These are phyloP conservation scores for Arabidopsis thaliana DNA, from an alignment of 345 rosid species.

Conservation along the genomic window TAIR10.1 NC_003076.8:18841001-18841500, in stretches of 20 bases:
- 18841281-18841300: slow-evolving; percentile 70
- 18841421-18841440: slow-evolving; percentile 59
- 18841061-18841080: slow-evolving; percentile 55
- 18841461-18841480: slow-evolving; percentile 50
- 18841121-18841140: slow-evolving; percentile 56
- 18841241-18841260: slow-evolving; percentile 62
- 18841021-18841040: slow-evolving; percentile 54
- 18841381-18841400: slow-evolving; percentile 69
- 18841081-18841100: slow-evolving; percentile 63
- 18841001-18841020: slow-evolving; percentile 62
- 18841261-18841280: slow-evolving; percentile 60
- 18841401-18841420: slow-evolving; percentile 64
- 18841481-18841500: slow-evolving; percentile 79
- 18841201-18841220: slow-evolving; percentile 57
- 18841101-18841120: slow-evolving; percentile 70
- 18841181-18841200: slow-evolving; percentile 74
- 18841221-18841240: slow-evolving; percentile 59
- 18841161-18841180: slow-evolving; percentile 54
- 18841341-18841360: slow-evolving; percentile 59
- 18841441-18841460: slow-evolving; percentile 55
- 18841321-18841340: slow-evolving; percentile 71
- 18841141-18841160: slow-evolving; percentile 53
- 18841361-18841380: slow-evolving; percentile 60
- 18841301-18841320: slow-evolving; percentile 68
- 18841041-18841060: slow-evolving; percentile 60